Evolutionary conservation across 1,284 basidiomycete species (phyloP), one percentile per base, ranked within the genome.

Genomic region (Chondrostereum purpureum): DNA sequence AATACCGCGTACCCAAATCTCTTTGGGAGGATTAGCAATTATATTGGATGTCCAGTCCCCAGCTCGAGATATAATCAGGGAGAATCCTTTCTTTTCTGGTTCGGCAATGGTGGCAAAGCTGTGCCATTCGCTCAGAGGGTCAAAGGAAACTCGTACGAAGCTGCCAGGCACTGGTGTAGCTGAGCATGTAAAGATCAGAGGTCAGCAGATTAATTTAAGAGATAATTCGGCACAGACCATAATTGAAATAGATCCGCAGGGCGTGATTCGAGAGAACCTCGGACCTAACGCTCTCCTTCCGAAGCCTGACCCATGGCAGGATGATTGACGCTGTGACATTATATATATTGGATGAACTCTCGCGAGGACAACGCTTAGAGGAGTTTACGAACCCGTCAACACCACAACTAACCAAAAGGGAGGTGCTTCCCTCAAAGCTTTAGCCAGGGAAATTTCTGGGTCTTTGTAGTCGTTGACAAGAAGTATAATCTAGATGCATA

Each of bases 11-110:
- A 78, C 72, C 74, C 74, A 50, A 14, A 81, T 57, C 42, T 70
- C 48, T n/a, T 61, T 70, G 0, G 77, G 75, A 2, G 78, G 76
- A 22, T 75, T 62, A 10, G 54, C 58, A 50, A 81, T 79, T 49
- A 70, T 64, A 45, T 72, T 68, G 31, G 61, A 61, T 3, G 76
- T 79, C 78, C 77, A 81, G 55, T 80, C 77, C n/a, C 78, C 77
- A 23, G 77, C 77, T 40, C 63, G 66, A 18, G 74, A 78, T 11
- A 80, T 72, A 33, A 80, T 69, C 20, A 78, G 63, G 3, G 77
- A 79, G 53, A 72, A 80, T 1, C 77, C 78, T 22, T 64, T 66
- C 57, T 71, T 68, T 22, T 72, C 71, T n/a, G 75, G 75, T 42
- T 72, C 71, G 2, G 70, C 62, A 31, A 78, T 66, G 13, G 74